Evolutionary conservation across 805 yeast genomes (phyloP).

Genomic region (Ogataea pilisensis): DNA sequence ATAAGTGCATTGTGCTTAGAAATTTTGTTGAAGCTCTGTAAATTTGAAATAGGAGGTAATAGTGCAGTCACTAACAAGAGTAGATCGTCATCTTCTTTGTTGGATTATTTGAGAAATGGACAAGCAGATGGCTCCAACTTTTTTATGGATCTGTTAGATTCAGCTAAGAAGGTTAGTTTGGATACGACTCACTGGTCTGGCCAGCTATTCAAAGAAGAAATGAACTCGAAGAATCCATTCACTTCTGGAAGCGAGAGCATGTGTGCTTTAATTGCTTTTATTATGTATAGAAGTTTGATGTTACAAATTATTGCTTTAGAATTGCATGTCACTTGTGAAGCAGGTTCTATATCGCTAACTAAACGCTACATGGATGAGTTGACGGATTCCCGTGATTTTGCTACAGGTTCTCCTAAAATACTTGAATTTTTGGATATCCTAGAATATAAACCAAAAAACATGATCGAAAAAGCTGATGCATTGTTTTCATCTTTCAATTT

Average conservation of each 20-base stretch:
- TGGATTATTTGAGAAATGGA: slow-evolving; percentile 49
- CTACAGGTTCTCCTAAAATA: slow-evolving; percentile 61
- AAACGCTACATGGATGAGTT: slow-evolving; percentile 49
- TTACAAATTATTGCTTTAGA: slow-evolving; percentile 69
- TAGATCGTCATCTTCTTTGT: slow-evolving; percentile 34
- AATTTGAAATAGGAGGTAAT: slow-evolving; percentile 49
- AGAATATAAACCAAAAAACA: slow-evolving; percentile 48
- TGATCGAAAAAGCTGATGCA: slow-evolving; percentile 38
- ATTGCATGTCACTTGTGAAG: slow-evolving; percentile 50
- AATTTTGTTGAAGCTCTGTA: slow-evolving; percentile 57
- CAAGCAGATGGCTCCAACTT: slow-evolving; percentile 33
- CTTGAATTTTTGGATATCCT: slow-evolving; percentile 68
- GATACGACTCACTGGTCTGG: slow-evolving; percentile 52
- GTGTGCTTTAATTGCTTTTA: slow-evolving; percentile 57
- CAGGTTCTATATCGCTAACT: slow-evolving; percentile 48
- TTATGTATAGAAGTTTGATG: slow-evolving; percentile 54
- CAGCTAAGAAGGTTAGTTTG: slow-evolving; percentile 52
- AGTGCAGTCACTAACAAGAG: not conserved
- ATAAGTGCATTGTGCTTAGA: slow-evolving; percentile 58
- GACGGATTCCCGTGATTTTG: slow-evolving; percentile 43
- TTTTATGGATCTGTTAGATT: slow-evolving; percentile 46
- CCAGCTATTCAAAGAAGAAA: slow-evolving; percentile 38
- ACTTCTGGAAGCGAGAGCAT: slow-evolving; percentile 36
- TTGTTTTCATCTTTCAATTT: slow-evolving; percentile 36
- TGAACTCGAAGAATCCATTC: slow-evolving; percentile 32